A percentile compares a stretch with the other conserved stretches of the same genome.
Evolutionary conservation across 1,139 yeast species (phyloP).

Genomic region (Zygoascus sp.): DNA sequence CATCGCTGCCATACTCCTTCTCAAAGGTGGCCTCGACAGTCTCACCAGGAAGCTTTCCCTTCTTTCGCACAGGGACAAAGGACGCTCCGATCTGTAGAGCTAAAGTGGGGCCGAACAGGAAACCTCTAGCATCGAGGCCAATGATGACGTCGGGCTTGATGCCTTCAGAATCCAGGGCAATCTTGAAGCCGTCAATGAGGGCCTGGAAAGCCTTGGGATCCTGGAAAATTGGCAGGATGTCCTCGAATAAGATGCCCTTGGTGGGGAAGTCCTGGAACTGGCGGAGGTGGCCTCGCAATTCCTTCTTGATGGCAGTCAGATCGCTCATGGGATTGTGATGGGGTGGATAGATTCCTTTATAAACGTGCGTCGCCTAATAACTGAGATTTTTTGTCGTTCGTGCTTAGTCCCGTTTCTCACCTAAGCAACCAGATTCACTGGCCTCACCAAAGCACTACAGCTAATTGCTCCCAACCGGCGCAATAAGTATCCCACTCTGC

Average conservation of each 20-base stretch:
- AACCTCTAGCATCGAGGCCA: constrained; percentile 96
- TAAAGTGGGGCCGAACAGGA: constrained; percentile 89
- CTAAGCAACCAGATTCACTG: too few relatives aligned
- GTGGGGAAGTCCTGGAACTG: constrained; percentile 92
- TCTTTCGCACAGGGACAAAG: constrained; percentile 91
- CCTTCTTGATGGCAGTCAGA: constrained; percentile 12
- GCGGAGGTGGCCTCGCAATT: constrained; percentile 32
- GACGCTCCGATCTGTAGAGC: constrained; percentile 88
- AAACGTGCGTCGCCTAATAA: too few relatives aligned
- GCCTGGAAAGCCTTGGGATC: constrained; percentile 75
- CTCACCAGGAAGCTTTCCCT: constrained; percentile 92
- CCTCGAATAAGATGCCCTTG: constrained; percentile 92
- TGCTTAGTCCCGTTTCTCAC: too few relatives aligned
- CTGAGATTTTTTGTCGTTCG: too few relatives aligned
- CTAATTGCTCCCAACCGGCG: too few relatives aligned
- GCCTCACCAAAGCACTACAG: too few relatives aligned
- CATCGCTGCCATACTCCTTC: constrained; percentile 89
- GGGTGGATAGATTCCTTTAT: neutral
- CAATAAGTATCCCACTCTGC: too few relatives aligned
- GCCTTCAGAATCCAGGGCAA: constrained; percentile 56
- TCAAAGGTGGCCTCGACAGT: constrained; percentile 64
- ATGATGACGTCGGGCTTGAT: constrained; percentile 79
- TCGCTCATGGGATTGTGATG: constrained; percentile 7
- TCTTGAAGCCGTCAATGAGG: constrained; percentile 72
- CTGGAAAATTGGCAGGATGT: constrained; percentile 88